Evolutionary conservation across 2,329 filamentous ascomycete genomes (phyloP), one percentile per base, ranked within the genome.

Genomic region (Aspergillus unguis): DNA sequence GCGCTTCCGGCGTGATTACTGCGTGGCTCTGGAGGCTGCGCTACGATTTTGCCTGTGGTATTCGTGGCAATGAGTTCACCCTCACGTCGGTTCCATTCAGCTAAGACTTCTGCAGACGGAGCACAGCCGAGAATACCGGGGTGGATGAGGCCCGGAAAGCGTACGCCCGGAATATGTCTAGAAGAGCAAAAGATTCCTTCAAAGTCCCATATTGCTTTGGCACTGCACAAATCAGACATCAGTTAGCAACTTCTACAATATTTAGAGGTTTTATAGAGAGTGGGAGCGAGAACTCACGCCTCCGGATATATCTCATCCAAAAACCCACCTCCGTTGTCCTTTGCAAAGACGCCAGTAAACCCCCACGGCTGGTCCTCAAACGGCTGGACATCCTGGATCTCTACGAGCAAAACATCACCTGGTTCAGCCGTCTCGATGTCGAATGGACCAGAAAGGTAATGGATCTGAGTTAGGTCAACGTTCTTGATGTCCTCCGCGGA

Each of bases 371-470:
- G 83, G 29, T 94, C 84, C 57, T 92, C 80, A 59, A 95, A 85
- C 0, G 92, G 92, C 74, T 96, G 90, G 0, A 96, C 89, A 64
- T 96, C 92, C 70, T 92, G 90, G 59, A 96, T 96, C 69, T 96
- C 90, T 6, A 96, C 88, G 0, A 95, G 75, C 0, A 95, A 79
- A 1, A 95, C 78, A 66, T 96, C 92, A 0, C 92, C 92, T 0
- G 91, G 90, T 69, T 92, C 83, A 1, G 90, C 90, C 1, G 83
- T 85, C 65, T 92, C 87, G 52, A 96, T 81, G 49, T 96, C 88
- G 59, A 96, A 96, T 0, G 92, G 92, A 0, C 92, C 92, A 0
- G 87, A 92, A 4, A 96, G 81, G 68, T 95, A 96, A 71, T 96
- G 92, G 43, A 95, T 82, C 52, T 83, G 81, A 25, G 88, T 95